Conservation (phyloP, 495 filamentous ascomycete genomes). For the Sordaria brevicollis region DNA sequence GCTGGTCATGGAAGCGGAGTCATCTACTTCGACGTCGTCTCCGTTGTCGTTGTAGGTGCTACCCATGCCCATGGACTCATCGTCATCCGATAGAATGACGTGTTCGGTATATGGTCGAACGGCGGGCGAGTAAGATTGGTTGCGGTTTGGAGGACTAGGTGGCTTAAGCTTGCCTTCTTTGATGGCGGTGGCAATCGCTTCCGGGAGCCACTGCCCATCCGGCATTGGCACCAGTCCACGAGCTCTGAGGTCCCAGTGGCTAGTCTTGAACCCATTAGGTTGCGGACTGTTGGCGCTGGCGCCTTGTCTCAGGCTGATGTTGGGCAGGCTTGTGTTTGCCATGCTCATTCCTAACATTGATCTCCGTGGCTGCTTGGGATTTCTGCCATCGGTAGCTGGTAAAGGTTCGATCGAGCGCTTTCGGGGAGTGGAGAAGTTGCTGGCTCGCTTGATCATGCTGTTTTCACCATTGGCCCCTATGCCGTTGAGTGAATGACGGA, state of each 20-base stretch:
- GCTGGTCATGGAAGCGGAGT: neutral
- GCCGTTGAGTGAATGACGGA: constrained; percentile 13
- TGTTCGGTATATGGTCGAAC: neutral
- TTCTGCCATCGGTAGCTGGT: constrained; percentile 6
- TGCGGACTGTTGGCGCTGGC: neutral
- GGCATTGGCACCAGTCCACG: constrained; percentile 33
- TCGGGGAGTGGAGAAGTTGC: constrained; percentile 13
- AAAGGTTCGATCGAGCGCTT: constrained; percentile 13
- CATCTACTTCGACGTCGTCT: neutral
- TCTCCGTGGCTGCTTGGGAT: constrained; percentile 8
- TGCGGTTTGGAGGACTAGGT: neutral
- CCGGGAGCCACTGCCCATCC: constrained; percentile 32
- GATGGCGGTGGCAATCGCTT: constrained; percentile 26
- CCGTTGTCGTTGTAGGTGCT: neutral
- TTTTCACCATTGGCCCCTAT: neutral
- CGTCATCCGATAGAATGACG: neutral
- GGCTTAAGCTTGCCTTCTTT: constrained; percentile 13
- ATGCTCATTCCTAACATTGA: neutral
- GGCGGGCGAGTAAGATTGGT: neutral
- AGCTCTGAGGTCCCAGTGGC: constrained; percentile 32
- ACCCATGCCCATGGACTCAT: neutral
- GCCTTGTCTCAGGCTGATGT: neutral
- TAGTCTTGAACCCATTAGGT: constrained; percentile 10
- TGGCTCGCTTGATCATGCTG: constrained; percentile 3
- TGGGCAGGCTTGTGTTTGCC: neutral